Evolutionary conservation across 306 rosid species (phyloP), one percentile per base, ranked within the genome.

Genomic region (Trifolium repens): DNA sequence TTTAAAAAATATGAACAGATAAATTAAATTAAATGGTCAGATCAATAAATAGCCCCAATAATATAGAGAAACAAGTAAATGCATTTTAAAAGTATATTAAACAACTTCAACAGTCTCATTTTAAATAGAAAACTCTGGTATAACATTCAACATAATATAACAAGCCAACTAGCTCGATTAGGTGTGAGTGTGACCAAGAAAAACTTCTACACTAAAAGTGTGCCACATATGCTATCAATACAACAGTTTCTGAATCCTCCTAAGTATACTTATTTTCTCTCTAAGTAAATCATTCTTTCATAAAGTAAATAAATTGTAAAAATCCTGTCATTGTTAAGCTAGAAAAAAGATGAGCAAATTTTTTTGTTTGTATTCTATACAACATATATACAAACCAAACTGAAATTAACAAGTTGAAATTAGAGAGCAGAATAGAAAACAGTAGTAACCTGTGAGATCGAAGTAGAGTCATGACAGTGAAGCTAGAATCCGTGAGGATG

Each of bases 401-500:
- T 9, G 37, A 63, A 60, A 74, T 7, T 70, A 84, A 35, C 9
- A 55, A 70, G 17, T 68, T 6, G 26, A 55, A 59, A 78, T 6
- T 64, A 84, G 27, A 72, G 44, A 40, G 63, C 54, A 72, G 17
- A 71, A 70, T 14, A 26, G 12, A 34, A 60, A 62, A 34, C 52
- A 55, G 43, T 14, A 63, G 75, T 58, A 65, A 94, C 98, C 97
- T 91, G 89, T 94, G 99, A 5, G 99, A 94, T 19, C 99, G 93
- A 53, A 94, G 97, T n/a, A 94, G 92, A 68, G 99, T 94, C 90
- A 94, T 54, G 80, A 94, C 99, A 72, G 84, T 92, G 75, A 92
- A 90, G 40, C 73, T 88, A 59, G 91, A 88, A 85, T 92, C 97
- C 9, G 96, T 79, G 40, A 94, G 97, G 59, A 94, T 75, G 85